Evolutionary conservation across 352 stramenopile genomes (phyloP), one percentile per base, ranked within the genome.

Genomic region (Phytophthora citrophthora): DNA sequence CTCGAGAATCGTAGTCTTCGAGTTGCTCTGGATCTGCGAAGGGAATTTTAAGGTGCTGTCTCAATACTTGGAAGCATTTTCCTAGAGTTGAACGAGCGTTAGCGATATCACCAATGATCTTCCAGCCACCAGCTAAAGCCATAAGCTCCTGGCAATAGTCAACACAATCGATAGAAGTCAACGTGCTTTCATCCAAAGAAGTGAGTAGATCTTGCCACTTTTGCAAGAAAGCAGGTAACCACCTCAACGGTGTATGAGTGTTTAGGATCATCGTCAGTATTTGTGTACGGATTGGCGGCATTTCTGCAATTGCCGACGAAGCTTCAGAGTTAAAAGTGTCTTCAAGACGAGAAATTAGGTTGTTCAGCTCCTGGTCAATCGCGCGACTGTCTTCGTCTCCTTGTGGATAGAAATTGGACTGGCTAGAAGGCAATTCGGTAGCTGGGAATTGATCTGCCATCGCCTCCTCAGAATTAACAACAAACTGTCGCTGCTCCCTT

Each of bases 71-170:
- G 13, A 64, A 65, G 13, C 54, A 70, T 26, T 43, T 61, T 23
- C 11, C 48, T 26, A 70, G 20, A 3, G 47, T 47, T 15, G 32
- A 64, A 47, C 59, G 44, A 8, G 53, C 44, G 16, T 61, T 26
- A 11, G 24, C 13, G 43, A 47, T 52, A 8, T 77, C 39, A 16
- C 63, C 63, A 15, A 67, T 38, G 5, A 71, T n/a, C 23, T 68
- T 71, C 63, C 63, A 71, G 1, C 56, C 57, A 23, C 38, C 27
- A 16, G 56, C 49, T 31, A 71, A n/a, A n/a, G 31, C 50, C 13
- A 48, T 26, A 12, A 67, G 49, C 26, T 71, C 63, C 18, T 49
- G 56, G 15, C 58, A 68, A 50, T 65, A 65, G 2, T 65, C 27
- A 54, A 51, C 41, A 34, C 39, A 24, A 16, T 52, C 43, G 6